Base-by-base conservation (phyloP, 352 stramenopile species). In the Globisporangium radiosum region DNA sequence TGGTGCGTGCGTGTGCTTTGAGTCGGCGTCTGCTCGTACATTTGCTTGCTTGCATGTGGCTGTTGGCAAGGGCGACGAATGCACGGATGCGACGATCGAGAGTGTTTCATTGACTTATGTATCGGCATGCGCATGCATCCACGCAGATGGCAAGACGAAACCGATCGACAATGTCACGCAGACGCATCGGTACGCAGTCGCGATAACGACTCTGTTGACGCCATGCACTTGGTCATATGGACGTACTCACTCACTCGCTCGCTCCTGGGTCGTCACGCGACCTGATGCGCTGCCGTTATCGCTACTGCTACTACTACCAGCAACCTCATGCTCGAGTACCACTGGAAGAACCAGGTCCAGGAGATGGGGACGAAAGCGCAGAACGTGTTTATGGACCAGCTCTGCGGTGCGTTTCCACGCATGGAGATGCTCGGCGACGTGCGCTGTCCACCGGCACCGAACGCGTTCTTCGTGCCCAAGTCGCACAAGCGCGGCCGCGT, bases 321-420 rank as follows among this genome's bases (percentile, higher is more conserved):
- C 54, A 94, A 94, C 63, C 74, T 94, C 56, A 88, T 92, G 81
- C 77, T 94, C 19, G 85, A 94, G 76, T 94, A 92, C 51, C 82
- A 94, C 61, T 94, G 85, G 85, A 94, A 94, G 63, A 91, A 88
- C 63, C 82, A 91, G 51, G 85, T 94, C 51, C 85, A 92, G 64
- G 82, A 94, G 54, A 91, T 94, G 85, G 83, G 81, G 10, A 64
- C 75, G 40, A 92, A 92, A 63, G 82, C 82, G 19, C 81, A 91
- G 62, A 84, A 86, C 60, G 85, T 92, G 62, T 94, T 75, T 59
- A 66, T 92, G 49, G 80, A 90, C 57, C 81, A 92, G 60, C 72
- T 92, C 43, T 70, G 73, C 47, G 61, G 66, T 42, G 65, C 79
- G 7, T 94, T 94, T 56, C 85, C 85, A 1, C 77, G 85, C 5